A percentile compares a stretch with the other conserved stretches of the same genome.
Evolutionary conservation across 2,329 filamentous ascomycete species (phyloP).

Genomic region (Epichloe hybrida): DNA sequence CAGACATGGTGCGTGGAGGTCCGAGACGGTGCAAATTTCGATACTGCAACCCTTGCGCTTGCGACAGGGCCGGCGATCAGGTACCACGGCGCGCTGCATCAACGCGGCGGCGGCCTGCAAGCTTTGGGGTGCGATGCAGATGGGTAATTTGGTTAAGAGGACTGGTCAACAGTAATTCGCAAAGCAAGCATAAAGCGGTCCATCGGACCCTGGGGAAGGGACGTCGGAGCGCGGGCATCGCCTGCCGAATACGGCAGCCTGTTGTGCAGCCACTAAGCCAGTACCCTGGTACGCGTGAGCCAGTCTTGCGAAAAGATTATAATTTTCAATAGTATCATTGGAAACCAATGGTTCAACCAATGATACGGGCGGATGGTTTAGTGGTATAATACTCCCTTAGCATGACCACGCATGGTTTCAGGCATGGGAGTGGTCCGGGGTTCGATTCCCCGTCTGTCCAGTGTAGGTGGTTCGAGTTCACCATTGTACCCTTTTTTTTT

Average conservation of each 20-base stretch:
- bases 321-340: no score
- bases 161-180: no score
- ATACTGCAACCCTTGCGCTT: not conserved
- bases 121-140: not conserved
- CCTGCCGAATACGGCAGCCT: not conserved
- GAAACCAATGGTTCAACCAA: no score
- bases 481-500: not conserved
- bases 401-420: no score
- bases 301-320: no score
- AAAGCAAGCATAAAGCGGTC: no score
- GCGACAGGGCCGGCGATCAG: constrained; percentile 3
- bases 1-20: constrained; percentile 19
- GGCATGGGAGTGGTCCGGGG: constrained; percentile 12
- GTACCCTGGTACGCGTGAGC: no score
- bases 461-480: not conserved
- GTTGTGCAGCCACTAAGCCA: not conserved
- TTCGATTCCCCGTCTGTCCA: constrained; percentile 13
- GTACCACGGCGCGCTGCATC: constrained; percentile 2
- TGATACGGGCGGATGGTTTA: constrained; percentile 5
- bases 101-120: constrained; percentile 4
- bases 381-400: constrained; percentile 8
- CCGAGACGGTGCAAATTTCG: not conserved
- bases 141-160: no score
- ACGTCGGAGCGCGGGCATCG: no score
- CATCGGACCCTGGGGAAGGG: no score